Evolutionary conservation across 73 alveolate species (phyloP).

Genomic region (Paramecium bursaria): DNA sequence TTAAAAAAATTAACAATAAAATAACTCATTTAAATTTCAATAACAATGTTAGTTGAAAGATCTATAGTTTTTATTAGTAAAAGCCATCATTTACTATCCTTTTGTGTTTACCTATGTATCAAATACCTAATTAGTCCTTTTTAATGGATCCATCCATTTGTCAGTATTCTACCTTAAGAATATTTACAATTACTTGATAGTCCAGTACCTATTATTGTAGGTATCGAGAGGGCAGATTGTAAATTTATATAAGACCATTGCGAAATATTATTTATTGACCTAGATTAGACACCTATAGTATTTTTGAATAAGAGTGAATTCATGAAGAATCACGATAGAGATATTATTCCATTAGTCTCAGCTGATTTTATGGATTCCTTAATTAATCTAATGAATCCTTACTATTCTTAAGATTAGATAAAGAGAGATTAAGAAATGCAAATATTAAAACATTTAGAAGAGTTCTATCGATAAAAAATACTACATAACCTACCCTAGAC

Average conservation of each 20-base stretch:
- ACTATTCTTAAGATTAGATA: not conserved
- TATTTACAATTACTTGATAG: slow-evolving; percentile 5
- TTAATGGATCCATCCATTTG: slow-evolving; percentile 50
- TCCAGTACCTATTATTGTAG: slow-evolving; percentile 52
- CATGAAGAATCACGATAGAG: not conserved
- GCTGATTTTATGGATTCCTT: slow-evolving; percentile 37
- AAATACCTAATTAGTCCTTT: slow-evolving; percentile 27
- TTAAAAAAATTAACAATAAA: not conserved
- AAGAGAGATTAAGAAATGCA: not conserved
- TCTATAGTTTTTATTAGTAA: slow-evolving; percentile 60
- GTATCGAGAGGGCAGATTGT: not conserved
- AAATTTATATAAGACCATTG: not conserved
- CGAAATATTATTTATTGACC: no score
- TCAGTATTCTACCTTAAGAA: slow-evolving; percentile 30
- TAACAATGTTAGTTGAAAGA: slow-evolving; percentile 16
- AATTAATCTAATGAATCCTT: not conserved
- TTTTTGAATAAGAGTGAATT: no score
- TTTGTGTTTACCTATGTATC: slow-evolving; percentile 2
- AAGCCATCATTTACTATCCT: not conserved
- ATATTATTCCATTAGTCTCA: slow-evolving; percentile 28
- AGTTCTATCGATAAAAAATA: slow-evolving; percentile 5
- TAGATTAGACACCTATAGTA: no score
- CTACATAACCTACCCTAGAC: not conserved
- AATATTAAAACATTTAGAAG: not conserved
- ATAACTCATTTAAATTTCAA: not conserved